Evolutionary conservation across 2,329 filamentous ascomycete genomes (phyloP), one percentile per base, ranked within the genome.

Genomic region (Tolypocladium capitatum): DNA sequence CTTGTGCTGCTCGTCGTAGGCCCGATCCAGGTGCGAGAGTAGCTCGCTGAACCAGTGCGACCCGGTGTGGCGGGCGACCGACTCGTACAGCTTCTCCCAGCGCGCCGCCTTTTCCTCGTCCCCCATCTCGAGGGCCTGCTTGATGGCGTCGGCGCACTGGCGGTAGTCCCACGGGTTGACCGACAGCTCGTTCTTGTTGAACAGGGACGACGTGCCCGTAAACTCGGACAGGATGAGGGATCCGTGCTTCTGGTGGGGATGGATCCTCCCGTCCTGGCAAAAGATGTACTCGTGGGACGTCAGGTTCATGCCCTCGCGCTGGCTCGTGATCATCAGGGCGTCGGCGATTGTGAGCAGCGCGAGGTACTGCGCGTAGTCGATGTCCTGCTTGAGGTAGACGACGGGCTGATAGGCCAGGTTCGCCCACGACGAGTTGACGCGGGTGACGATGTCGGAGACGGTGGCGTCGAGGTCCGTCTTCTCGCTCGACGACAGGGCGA

Each of bases 131-230:
- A 97, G 70, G 1, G 90, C 89, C 46, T 76, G 73, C 63, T 85
- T 83, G 66, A 97, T 91, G 10, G 89, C 87, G 31, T 92, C 81
- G 45, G 89, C 86, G 57, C 87, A 94, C 61, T 88, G 81, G 33
- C 84, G 79, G 63, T 95, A 95, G 62, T 96, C 87, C 91, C 91
- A 97, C 0, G 91, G 91, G 61, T 97, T 97, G 58, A 97, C 84
- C 0, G 86, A 78, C 14, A 97, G 75, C 53, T 92, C 84, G 49
- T 86, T 80, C 42, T 84, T 80, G 16, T 80, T 80, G 58, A 97
- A 94, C 2, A 97, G 75, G 0, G 86, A 87, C 1, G 90, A 83
- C 50, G 89, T 94, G 24, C 91, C 92, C 2, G 91, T 95, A 61
- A 97, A 97, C 63, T 97, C 91, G 53, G 88, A 95, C 47, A 97